Evolutionary conservation across 1,284 basidiomycete genomes (phyloP), one percentile per base, ranked within the genome.

Genomic region (Irpex lacteus): DNA sequence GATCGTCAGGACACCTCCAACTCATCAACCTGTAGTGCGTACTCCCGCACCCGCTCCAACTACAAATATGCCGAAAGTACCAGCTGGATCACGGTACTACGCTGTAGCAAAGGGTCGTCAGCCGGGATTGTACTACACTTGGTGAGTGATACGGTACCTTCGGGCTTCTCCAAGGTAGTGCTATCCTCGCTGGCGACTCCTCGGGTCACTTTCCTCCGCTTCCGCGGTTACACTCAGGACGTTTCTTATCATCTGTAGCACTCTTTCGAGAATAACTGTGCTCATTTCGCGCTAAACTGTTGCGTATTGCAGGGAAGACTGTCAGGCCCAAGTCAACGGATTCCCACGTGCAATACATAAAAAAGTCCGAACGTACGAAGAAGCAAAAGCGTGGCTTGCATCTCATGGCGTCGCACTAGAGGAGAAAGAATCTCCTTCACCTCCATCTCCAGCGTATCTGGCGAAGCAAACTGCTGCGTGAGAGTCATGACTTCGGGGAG

Each of bases 331-430:
- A 69, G 80, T 86, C 38, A 82, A 84, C 54, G 85, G 85, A 15
- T 91, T 83, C 70, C 36, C 76, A 0, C 81, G 80, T 11, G 82
- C 89, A 3, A 75, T 73, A n/a, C 88, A 82, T 75, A 87, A 91
- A 73, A 91, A 88, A 69, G 88, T 94, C 69, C 54, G 65, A 5
- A 83, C 76, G 5, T 69, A 73, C 11, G 72, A 72, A 1, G 85
- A 87, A 15, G 93, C 93, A 0, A 74, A 81, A 55, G 69, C 62
- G 3, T 77, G 71, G 67, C 55, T 75, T 21, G 63, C 53, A 4
- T 40, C 18, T n/a, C 56, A 55, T 37, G 60, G 62, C 44, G 49
- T 59, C n/a, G 13, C 36, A 8, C 19, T 59, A 13, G 18, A 13
- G 13, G 26, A 59, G 8, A 2, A 26, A 13, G 38, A 3, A 19